Percentiles rank a stretch among this genome's conserved stretches.
Evolutionary conservation across 495 filamentous ascomycete genomes (phyloP).

Genomic region (Eremomyces bilateralis): DNA sequence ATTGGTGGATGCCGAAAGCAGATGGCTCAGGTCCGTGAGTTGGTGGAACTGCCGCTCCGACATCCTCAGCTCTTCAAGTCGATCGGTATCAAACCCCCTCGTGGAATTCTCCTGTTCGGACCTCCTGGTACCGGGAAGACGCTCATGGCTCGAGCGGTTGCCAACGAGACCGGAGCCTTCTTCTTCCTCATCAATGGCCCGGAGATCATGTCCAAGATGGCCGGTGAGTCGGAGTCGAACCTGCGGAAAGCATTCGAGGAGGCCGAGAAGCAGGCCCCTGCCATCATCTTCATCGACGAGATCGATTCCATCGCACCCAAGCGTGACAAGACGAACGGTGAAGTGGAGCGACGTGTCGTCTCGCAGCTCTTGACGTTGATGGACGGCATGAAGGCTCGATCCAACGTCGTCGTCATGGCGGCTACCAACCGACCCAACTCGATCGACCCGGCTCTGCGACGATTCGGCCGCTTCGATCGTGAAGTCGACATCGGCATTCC

Average conservation of each 20-base stretch:
- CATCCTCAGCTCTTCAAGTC: slow-evolving; percentile 99
- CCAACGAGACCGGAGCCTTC: slow-evolving; percentile 96
- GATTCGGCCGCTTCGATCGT: slow-evolving; percentile 94
- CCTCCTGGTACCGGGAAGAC: slow-evolving; percentile 99
- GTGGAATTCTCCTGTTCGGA: slow-evolving; percentile 93
- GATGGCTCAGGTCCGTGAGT: slow-evolving; percentile 96
- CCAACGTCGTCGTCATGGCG: slow-evolving; percentile 97
- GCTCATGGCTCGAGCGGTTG: slow-evolving; percentile 92
- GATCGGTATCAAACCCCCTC: slow-evolving; percentile 98
- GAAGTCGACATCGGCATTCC: slow-evolving; percentile 97
- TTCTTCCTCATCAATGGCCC: slow-evolving; percentile 99
- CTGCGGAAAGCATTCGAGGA: slow-evolving; percentile 95
- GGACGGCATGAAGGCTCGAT: slow-evolving; percentile 98
- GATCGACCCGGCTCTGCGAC: slow-evolving; percentile 89
- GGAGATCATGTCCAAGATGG: slow-evolving; percentile 99
- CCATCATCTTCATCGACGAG: slow-evolving; percentile 99
- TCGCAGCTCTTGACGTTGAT: slow-evolving; percentile 95
- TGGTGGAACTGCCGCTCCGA: slow-evolving; percentile 88
- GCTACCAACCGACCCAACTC: slow-evolving; percentile 96
- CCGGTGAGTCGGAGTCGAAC: slow-evolving; percentile 95
- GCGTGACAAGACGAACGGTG: slow-evolving; percentile 99
- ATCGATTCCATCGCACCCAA: slow-evolving; percentile 98
- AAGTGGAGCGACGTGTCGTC: slow-evolving; percentile 94
- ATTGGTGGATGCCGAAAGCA: slow-evolving; percentile 99
- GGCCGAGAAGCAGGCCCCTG: slow-evolving; percentile 97